phyloP scores from a whole-genome alignment of 108 stramenopile species.

The Ochromonas danica region DNA sequence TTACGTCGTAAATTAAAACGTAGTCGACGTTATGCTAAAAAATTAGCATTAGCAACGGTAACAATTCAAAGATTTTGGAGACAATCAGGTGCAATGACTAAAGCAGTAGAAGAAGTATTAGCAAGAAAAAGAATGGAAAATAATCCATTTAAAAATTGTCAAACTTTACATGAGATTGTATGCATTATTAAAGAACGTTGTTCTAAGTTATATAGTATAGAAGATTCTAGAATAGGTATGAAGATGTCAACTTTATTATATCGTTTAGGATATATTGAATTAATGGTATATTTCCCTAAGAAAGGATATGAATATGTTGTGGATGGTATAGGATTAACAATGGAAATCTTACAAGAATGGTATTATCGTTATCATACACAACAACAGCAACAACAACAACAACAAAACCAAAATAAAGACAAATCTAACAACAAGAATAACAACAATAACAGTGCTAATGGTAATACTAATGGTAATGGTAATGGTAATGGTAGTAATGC shows the following conservation, averaged over 20 bases:
- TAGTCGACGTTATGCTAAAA: background rate
- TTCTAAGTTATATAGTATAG: background rate
- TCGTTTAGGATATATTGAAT: slow-evolving; percentile 21
- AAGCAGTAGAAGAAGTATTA: slow-evolving; percentile 10
- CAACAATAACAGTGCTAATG: background rate
- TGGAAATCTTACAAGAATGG: background rate
- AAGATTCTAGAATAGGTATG: slow-evolving; percentile 2
- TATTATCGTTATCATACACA: too few relatives aligned
- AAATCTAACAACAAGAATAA: background rate
- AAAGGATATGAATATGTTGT: background rate
- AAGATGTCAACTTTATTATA: slow-evolving; percentile 11
- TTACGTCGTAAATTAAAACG: background rate
- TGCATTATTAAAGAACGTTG: background rate
- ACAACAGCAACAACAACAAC: background rate
- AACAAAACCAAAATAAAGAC: background rate
- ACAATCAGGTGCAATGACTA: background rate
- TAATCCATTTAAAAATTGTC: slow-evolving; percentile 29
- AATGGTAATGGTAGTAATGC: background rate
- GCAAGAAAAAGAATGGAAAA: background rate
- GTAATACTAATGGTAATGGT: background rate
- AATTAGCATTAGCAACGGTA: background rate
- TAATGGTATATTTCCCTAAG: slow-evolving; percentile 8
- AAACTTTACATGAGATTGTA: slow-evolving; percentile 4
- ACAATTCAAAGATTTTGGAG: slow-evolving; percentile 27
- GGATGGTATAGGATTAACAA: background rate